A percentile compares a stretch with the other conserved stretches of the same genome.
Conservation (phyloP, 2,329 filamentous ascomycete genomes). For the Cytospora piceicola region DNA sequence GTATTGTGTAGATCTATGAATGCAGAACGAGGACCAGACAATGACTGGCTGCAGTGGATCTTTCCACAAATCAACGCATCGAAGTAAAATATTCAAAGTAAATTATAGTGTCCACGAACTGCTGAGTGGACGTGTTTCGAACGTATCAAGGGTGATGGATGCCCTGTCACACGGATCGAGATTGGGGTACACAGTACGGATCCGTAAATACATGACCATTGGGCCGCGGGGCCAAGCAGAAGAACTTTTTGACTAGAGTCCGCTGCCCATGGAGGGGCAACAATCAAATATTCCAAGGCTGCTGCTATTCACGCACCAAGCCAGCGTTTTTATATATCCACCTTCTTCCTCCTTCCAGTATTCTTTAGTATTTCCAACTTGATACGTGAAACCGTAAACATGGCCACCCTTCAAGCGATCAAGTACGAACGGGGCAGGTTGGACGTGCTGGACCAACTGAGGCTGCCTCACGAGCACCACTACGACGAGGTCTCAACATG, state of each 20-base stretch:
- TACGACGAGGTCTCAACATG: slow-evolving; percentile 74
- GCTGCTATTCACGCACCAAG: too few species aligned
- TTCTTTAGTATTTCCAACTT: neutral
- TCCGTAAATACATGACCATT: neutral
- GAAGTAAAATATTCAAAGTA: too few species aligned
- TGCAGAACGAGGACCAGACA: too few species aligned
- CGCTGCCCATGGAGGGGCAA: neutral
- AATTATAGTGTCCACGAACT: too few species aligned
- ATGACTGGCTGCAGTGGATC: too few species aligned
- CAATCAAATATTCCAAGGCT: too few species aligned
- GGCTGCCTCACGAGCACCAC: slow-evolving; percentile 77
- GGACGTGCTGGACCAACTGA: slow-evolving; percentile 82
- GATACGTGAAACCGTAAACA: slow-evolving; percentile 33
- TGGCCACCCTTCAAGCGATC: slow-evolving; percentile 74
- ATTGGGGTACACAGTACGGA: neutral
- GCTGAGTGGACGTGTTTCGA: too few species aligned
- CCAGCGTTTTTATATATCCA: neutral
- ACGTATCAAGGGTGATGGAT: neutral
- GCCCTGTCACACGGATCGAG: too few species aligned
- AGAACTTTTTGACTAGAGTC: neutral
- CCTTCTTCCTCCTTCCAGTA: neutral
- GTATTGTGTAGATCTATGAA: too few species aligned
- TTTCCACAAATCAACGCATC: too few species aligned
- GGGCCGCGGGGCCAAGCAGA: neutral
- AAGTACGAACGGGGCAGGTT: slow-evolving; percentile 73